These are phyloP conservation scores for Elaphomyces granulatus DNA, from an alignment of 495 filamentous ascomycete genomes.

Conservation along the genomic window DNA sequence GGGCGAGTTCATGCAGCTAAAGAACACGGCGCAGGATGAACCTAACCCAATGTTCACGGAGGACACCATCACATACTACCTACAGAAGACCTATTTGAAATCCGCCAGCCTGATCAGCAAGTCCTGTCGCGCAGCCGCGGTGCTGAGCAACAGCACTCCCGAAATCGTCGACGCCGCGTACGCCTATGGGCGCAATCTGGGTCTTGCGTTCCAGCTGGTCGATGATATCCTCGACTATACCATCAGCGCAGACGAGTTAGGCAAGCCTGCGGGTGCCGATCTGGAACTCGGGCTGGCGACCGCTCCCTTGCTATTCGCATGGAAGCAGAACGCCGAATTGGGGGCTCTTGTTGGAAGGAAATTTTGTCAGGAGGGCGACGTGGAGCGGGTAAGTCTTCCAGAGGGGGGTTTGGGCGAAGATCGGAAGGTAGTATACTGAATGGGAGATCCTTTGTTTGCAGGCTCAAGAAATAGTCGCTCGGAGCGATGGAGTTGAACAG, in stretches of 20 bases:
- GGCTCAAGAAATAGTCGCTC: constrained; percentile 72
- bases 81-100: constrained; percentile 99
- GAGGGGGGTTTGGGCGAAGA: no score
- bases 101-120: constrained; percentile 92
- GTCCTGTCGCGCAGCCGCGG: constrained; percentile 75
- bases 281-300: constrained; percentile 88
- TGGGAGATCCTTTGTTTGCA: no score
- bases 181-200: constrained; percentile 78
- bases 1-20: constrained; percentile 98
- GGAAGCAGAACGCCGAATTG: constrained; percentile 76
- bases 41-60: constrained; percentile 66
- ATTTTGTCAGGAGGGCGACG: constrained; percentile 71
- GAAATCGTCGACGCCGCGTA: constrained; percentile 86
- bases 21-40: constrained; percentile 87
- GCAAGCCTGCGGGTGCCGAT: constrained; percentile 91
- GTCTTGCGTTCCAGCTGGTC: constrained; percentile 93
- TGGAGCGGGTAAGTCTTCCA: constrained; percentile 53
- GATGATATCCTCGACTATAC: constrained; percentile 99
- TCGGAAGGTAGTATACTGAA: no score
- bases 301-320: constrained; percentile 90
- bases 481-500: constrained; percentile 77
- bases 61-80: constrained; percentile 79
- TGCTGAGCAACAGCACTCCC: constrained; percentile 63
- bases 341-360: constrained; percentile 84
- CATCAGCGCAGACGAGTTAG: constrained; percentile 63